A percentile compares a stretch with the other conserved stretches of the same genome.
Evolutionary conservation across 2,329 filamentous ascomycete genomes (phyloP).

Genomic region (Neofusicoccum laricinum): DNA sequence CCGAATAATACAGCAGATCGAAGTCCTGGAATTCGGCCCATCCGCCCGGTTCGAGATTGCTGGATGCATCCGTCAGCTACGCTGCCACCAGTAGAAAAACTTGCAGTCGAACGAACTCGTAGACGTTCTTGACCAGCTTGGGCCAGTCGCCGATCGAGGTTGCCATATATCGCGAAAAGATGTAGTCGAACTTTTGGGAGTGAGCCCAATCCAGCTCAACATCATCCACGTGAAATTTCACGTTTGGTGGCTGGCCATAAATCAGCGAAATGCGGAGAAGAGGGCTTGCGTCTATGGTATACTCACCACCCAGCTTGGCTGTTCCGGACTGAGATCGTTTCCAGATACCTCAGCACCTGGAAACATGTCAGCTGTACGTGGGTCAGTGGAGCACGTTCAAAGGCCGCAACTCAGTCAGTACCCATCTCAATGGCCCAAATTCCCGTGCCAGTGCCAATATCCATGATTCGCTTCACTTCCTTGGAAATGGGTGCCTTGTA

Average conservation of each 20-base stretch:
- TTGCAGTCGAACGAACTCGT: constrained; percentile 43
- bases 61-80: constrained; percentile 24
- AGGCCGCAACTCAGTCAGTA: constrained; percentile 22
- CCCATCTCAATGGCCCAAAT: constrained; percentile 35
- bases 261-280: no score
- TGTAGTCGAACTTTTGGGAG: constrained; percentile 52
- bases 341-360: constrained; percentile 20
- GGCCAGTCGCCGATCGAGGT: constrained; percentile 55
- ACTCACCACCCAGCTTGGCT: constrained; percentile 38
- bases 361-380: constrained; percentile 25
- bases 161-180: constrained; percentile 52
- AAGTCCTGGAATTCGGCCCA: constrained; percentile 24
- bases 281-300: background rate
- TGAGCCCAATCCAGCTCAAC: constrained; percentile 58
- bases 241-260: constrained; percentile 49
- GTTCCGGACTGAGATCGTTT: constrained; percentile 49
- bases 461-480: constrained; percentile 20
- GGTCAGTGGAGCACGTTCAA: constrained; percentile 29
- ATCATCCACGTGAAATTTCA: constrained; percentile 63
- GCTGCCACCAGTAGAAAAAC: constrained; percentile 43
- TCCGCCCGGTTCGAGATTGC: constrained; percentile 25
- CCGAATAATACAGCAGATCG: constrained; percentile 20
- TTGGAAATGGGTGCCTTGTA: constrained; percentile 20
- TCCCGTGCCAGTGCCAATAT: constrained; percentile 31
- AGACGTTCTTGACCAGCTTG: constrained; percentile 48